Evolutionary conservation across 1,284 basidiomycete species (phyloP).

Genomic region (Trametes versicolor): DNA sequence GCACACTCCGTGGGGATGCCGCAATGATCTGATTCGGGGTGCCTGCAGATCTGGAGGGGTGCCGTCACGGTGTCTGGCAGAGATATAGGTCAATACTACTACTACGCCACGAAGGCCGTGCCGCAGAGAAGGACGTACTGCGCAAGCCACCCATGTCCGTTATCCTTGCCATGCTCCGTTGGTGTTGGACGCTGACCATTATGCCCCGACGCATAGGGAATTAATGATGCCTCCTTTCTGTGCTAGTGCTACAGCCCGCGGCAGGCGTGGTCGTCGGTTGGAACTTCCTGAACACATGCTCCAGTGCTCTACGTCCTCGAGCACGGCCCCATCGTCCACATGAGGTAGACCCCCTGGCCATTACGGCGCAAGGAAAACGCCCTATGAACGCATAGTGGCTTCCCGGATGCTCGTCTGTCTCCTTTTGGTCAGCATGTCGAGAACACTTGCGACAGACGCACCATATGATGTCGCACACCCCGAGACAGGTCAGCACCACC

Average conservation of each 20-base stretch:
- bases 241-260: neutral
- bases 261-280: neutral
- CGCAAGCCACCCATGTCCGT: neutral
- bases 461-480: neutral
- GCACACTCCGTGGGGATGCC: slow-evolving; percentile 6
- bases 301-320: neutral
- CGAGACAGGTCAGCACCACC: neutral
- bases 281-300: neutral
- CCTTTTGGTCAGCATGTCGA: slow-evolving; percentile 3
- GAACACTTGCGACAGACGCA: slow-evolving; percentile 8
- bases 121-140: neutral
- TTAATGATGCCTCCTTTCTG: slow-evolving; percentile 1
- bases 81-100: neutral
- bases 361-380: neutral
- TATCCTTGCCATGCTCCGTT: neutral
- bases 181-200: neutral
- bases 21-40: slow-evolving; percentile 5
- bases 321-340: neutral
- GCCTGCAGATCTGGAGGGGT: slow-evolving; percentile 2
- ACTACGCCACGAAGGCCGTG: neutral
- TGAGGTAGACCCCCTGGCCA: neutral
- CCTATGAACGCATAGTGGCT: slow-evolving; percentile 5
- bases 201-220: neutral
- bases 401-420: neutral
- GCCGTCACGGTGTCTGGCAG: neutral